A percentile compares a stretch with the other conserved stretches of the same genome.
phyloP scores from a whole-genome alignment of 2,329 filamentous ascomycete species.

The Leptodontidium sp. region DNA sequence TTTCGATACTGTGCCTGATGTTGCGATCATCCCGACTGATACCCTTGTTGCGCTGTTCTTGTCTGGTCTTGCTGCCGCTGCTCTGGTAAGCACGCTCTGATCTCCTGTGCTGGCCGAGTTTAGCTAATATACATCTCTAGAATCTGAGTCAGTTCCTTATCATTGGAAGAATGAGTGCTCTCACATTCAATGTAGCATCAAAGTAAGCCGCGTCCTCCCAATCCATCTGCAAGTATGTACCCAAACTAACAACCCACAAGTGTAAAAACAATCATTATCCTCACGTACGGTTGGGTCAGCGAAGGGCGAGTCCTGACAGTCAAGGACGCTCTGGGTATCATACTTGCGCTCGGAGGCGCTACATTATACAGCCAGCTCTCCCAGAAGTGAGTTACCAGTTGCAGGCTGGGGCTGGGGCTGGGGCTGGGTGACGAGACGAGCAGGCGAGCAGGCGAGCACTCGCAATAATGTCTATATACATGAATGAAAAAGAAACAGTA shows the following conservation, averaged over 20 bases:
- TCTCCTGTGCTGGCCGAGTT: slow-evolving; percentile 33
- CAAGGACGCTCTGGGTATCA: slow-evolving; percentile 52
- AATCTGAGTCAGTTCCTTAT: slow-evolving; percentile 52
- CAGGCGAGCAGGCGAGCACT: not conserved
- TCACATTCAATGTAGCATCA: slow-evolving; percentile 46
- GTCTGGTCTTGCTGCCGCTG: slow-evolving; percentile 53
- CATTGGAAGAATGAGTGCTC: slow-evolving; percentile 45
- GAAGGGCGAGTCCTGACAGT: slow-evolving; percentile 52
- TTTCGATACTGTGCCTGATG: slow-evolving; percentile 49
- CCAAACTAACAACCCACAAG: slow-evolving; percentile 42
- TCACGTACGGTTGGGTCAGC: slow-evolving; percentile 55
- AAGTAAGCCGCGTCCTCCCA: slow-evolving; percentile 37
- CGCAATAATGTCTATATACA: slow-evolving; percentile 17
- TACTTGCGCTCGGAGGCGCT: slow-evolving; percentile 54
- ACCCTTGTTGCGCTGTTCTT: slow-evolving; percentile 51
- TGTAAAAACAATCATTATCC: slow-evolving; percentile 55
- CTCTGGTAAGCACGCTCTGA: slow-evolving; percentile 40
- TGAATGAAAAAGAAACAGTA: slow-evolving; percentile 8
- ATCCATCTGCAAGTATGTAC: not conserved
- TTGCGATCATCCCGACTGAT: slow-evolving; percentile 48
- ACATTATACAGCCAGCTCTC: slow-evolving; percentile 54
- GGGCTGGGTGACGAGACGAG: not conserved
- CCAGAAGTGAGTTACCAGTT: slow-evolving; percentile 32
- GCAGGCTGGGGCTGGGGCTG: not conserved
- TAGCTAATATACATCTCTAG: slow-evolving; percentile 21